These are phyloP conservation scores for Elaeis oleifera DNA, from an alignment of 202 grass and related monocot genomes.

Conservation along the genomic window DNA sequence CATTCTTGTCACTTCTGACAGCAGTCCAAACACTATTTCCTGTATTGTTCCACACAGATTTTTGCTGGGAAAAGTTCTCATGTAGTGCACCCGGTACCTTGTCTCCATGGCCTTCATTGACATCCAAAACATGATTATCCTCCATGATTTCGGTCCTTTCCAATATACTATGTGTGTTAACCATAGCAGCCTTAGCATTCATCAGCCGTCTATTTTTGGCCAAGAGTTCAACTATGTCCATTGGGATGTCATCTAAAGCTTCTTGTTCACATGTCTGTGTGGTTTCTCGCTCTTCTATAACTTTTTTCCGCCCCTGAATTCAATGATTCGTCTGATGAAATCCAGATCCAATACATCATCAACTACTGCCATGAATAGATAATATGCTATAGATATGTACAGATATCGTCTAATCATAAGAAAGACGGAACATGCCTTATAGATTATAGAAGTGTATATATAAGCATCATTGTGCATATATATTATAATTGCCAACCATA, in stretches of 20 bases:
- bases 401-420: constrained; percentile 4
- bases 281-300: constrained; percentile 23
- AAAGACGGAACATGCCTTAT: neutral
- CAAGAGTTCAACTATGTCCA: constrained; percentile 91
- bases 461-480: neutral
- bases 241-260: constrained; percentile 56
- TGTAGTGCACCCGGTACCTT: constrained; percentile 14
- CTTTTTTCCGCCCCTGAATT: constrained; percentile 9
- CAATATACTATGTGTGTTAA: constrained; percentile 2
- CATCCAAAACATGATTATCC: constrained; percentile 22
- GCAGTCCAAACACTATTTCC: constrained; percentile 11
- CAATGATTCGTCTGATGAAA: constrained; percentile 36
- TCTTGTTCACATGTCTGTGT: constrained; percentile 16
- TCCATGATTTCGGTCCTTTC: constrained; percentile 23
- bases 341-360: neutral
- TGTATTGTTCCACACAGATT: constrained; percentile 18
- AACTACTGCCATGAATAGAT: neutral
- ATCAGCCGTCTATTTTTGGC: constrained; percentile 41
- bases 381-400: constrained; percentile 11
- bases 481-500: too few species aligned
- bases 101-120: constrained; percentile 20
- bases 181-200: constrained; percentile 26
- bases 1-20: neutral
- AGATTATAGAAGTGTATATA: neutral
- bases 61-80: constrained; percentile 25